Evolutionary conservation across 1,139 yeast species (phyloP).

Genomic region (Lodderomyces orthopsilosis): DNA sequence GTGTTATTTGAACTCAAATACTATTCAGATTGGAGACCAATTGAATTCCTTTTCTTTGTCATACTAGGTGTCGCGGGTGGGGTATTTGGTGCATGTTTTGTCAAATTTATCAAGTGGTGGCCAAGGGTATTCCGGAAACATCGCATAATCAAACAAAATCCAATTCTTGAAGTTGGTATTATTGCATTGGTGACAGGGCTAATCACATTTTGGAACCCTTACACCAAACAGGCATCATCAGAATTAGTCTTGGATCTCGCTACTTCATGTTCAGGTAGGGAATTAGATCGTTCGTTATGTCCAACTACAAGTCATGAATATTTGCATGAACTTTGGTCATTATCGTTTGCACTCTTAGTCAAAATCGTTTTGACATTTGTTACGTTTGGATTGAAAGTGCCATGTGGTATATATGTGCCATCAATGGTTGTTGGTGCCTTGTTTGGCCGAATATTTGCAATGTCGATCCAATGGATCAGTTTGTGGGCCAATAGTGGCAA

Average conservation of each 20-base stretch:
- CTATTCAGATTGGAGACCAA: constrained; percentile 52
- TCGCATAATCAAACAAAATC: constrained; percentile 35
- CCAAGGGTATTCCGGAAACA: constrained; percentile 37
- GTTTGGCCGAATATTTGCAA: constrained; percentile 56
- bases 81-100: constrained; percentile 53
- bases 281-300: constrained; percentile 36
- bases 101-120: constrained; percentile 54
- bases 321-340: constrained; percentile 31
- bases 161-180: constrained; percentile 46
- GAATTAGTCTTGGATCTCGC: constrained; percentile 55
- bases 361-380: constrained; percentile 49
- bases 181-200: constrained; percentile 50
- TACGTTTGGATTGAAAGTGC: constrained; percentile 62
- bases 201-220: constrained; percentile 51
- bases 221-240: constrained; percentile 52
- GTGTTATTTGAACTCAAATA: constrained; percentile 58
- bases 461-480: constrained; percentile 37
- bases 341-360: constrained; percentile 44
- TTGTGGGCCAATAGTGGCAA: background rate
- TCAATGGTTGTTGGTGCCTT: constrained; percentile 69
- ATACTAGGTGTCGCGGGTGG: constrained; percentile 59
- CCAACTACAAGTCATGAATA: constrained; percentile 33
- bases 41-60: constrained; percentile 48
- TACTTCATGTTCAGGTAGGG: constrained; percentile 41
- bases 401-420: constrained; percentile 68